Evolutionary conservation across 495 filamentous ascomycete species (phyloP).

Genomic region (Penicillium soppii): DNA sequence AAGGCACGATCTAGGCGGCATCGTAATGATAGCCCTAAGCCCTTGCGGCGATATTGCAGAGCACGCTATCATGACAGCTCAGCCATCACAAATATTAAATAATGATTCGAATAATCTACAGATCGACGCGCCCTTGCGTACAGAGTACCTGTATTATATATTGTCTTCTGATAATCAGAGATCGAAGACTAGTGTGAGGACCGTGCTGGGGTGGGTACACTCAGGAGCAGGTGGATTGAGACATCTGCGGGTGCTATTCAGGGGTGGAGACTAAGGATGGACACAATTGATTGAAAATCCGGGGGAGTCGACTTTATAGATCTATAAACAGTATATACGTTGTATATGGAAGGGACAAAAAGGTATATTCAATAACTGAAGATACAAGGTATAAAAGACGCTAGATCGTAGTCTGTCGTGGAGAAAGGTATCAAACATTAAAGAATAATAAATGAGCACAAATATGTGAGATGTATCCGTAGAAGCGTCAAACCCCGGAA

Average conservation of each 20-base stretch:
- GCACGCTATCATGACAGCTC: not conserved
- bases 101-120: not conserved
- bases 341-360: not conserved
- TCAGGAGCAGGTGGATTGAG: not conserved
- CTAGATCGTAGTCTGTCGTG: constrained; percentile 29
- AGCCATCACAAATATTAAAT: not conserved
- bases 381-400: constrained; percentile 12
- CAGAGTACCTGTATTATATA: not conserved
- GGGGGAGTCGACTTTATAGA: not conserved
- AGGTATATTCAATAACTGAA: constrained; percentile 16
- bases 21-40: not conserved
- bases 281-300: not conserved
- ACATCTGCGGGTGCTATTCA: not conserved
- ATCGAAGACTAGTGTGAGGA: not conserved
- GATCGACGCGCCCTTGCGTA: not conserved
- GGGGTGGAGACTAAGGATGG: not conserved
- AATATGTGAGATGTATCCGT: constrained; percentile 15
- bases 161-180: not conserved
- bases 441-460: constrained; percentile 17
- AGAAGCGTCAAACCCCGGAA: constrained; percentile 10
- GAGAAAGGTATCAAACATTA: constrained; percentile 31
- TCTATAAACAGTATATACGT: not conserved
- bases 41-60: not conserved
- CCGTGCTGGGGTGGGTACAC: not conserved
- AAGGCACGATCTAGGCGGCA: not conserved